Evolutionary conservation across 192 early-diverging fungal species (phyloP), one percentile per base, ranked within the genome.

Genomic region (Polychytrium aggregatum): DNA sequence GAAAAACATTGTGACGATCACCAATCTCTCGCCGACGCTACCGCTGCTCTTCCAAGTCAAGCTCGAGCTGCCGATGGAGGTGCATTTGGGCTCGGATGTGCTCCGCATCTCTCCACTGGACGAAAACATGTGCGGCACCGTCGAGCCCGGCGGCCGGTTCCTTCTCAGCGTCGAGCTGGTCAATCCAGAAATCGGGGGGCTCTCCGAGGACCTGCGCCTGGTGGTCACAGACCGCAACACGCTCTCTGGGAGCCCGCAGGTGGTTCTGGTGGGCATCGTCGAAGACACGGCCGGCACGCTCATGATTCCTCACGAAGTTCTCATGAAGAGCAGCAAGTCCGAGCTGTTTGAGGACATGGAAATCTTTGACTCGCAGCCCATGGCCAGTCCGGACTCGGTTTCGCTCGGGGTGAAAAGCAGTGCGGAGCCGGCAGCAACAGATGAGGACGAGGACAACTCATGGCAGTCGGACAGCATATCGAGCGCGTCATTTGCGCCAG

Each of bases 151-250:
- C 0, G 65, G 66, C 37, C 62, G 67, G 7, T 53, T 85, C 6
- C 58, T 62, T n/a, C 46, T 90, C 9, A 45, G 54, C 0, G 62
- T 90, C 4, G 65, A 76, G 24, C 59, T 86, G 9, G 43, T 75
- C 16, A 72, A 86, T 39, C 71, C 79, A 1, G 63, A 67, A 0
- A 72, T 80, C 44, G 51, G 62, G 3, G 79, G 75, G 16, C 65
- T 87, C 17, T 89, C 86, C 2, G 86, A 84, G 7, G 77, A 85
- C 31, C 71, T 90, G 46, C 84, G 83, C 52, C 59, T 90, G 20
- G 72, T 74, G 50, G 59, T 90, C 20, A 65, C 69, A 37, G 87
- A 90, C 64, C 26, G 67, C 35, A 71, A 85, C 53, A 85, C 84
- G 6, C 46, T 84, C 7, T 54, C 51, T 14, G 68, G 76, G 17